phyloP scores from a whole-genome alignment of 805 yeast genomes.

The Yarrowia osloensis region DNA sequence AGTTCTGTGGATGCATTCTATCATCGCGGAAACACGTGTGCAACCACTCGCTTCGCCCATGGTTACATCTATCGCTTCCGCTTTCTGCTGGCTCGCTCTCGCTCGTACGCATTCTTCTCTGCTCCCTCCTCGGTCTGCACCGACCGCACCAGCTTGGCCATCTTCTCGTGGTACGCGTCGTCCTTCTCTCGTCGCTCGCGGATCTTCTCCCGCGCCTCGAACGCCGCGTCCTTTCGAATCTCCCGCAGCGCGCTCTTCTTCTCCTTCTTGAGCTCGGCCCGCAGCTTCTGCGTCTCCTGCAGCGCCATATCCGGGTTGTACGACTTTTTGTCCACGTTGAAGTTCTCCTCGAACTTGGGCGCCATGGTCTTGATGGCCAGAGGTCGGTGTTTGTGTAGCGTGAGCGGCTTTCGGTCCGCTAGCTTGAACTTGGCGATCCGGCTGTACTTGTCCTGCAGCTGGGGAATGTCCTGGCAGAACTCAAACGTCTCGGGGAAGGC shows the following conservation, averaged over 20 bases:
- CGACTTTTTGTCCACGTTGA: slow-evolving; percentile 91
- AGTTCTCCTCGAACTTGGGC: slow-evolving; percentile 94
- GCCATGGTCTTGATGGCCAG: slow-evolving; percentile 79
- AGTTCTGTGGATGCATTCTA: too few relatives aligned
- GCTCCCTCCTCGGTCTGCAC: slow-evolving; percentile 94
- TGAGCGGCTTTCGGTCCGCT: slow-evolving; percentile 65
- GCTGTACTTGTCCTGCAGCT: slow-evolving; percentile 46
- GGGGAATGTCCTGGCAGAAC: neutral
- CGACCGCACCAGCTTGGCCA: slow-evolving; percentile 82
- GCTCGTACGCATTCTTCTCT: slow-evolving; percentile 87
- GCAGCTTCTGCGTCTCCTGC: slow-evolving; percentile 80
- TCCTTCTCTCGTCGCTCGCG: slow-evolving; percentile 73
- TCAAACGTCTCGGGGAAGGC: slow-evolving; percentile 61
- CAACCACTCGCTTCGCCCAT: too few relatives aligned
- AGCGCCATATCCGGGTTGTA: slow-evolving; percentile 80
- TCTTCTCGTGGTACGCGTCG: slow-evolving; percentile 81
- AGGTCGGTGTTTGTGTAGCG: slow-evolving; percentile 80
- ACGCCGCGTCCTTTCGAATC: slow-evolving; percentile 82
- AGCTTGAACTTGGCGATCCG: slow-evolving; percentile 53
- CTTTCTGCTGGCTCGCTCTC: slow-evolving; percentile 72
- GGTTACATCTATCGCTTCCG: slow-evolving; percentile 40
- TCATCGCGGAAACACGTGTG: too few relatives aligned
- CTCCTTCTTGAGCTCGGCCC: slow-evolving; percentile 86
- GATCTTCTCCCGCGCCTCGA: slow-evolving; percentile 83
- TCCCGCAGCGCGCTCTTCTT: slow-evolving; percentile 85